phyloP scores from a whole-genome alignment of 116 monocot genomes.

The Cymodocea nodosa region DNA sequence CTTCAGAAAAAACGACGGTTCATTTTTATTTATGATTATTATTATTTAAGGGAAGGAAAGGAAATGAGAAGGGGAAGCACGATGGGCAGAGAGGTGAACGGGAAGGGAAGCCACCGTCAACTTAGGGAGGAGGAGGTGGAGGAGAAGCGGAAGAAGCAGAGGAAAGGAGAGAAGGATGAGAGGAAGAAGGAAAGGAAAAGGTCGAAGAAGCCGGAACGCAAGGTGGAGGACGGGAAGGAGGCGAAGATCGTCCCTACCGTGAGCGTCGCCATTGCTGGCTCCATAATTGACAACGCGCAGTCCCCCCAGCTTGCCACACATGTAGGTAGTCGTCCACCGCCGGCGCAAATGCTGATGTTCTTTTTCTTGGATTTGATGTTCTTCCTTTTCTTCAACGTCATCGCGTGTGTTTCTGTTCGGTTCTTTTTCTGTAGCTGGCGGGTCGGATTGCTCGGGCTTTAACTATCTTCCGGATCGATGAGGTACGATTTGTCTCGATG shows the following conservation, averaged over 20 bases:
- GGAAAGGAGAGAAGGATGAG: constrained; percentile 1
- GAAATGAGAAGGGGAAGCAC: neutral
- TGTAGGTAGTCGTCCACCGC: constrained; percentile 16
- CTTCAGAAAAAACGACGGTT: no score
- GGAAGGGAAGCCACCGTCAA: neutral
- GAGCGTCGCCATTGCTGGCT: constrained; percentile 76
- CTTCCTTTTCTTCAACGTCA: neutral
- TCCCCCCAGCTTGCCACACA: constrained; percentile 90
- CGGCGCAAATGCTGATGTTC: no score
- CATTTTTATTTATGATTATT: no score
- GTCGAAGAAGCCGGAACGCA: constrained; percentile 4
- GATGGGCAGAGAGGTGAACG: constrained; percentile 1
- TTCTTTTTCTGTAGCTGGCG: constrained; percentile 36
- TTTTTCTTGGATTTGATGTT: no score
- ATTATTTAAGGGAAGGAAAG: no score
- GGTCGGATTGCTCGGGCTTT: constrained; percentile 88
- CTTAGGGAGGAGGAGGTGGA: constrained; percentile 1
- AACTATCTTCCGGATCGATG: constrained; percentile 85
- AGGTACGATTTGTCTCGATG: constrained; percentile 26
- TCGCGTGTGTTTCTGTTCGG: neutral
- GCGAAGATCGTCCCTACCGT: constrained; percentile 34
- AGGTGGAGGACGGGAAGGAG: neutral
- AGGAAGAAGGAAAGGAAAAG: constrained; percentile 5
- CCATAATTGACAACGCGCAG: constrained; percentile 92
- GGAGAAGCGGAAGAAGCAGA: constrained; percentile 3